Base-by-base conservation (phyloP, 768 basidiomycete species). In the Mrakia hoshinonis region DNA sequence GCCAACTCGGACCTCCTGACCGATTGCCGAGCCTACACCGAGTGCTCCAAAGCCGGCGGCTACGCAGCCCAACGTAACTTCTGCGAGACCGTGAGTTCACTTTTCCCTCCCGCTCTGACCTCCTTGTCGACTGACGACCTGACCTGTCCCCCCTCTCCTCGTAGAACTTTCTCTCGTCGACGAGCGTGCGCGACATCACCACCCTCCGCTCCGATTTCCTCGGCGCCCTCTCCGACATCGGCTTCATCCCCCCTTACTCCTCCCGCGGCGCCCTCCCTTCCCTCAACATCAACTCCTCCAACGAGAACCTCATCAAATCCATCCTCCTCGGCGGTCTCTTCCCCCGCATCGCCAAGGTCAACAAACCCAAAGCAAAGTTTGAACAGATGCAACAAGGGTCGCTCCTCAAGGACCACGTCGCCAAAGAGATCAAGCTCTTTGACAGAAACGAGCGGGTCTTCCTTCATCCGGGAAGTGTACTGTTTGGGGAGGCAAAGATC, bases 311-410 rank as follows among this genome's bases (percentile, higher is more conserved):
- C 31, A 79, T 96, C 76, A 95, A 95, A 79, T 85, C 60, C 22
- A 85, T 93, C 73, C 83, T 96, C 43, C 85, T 92, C 15, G 92
- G 91, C 10, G 92, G 91, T 1, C 83, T 95, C 26, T 93, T 90
- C 85, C 92, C 91, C 2, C 86, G 88, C 36, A 85, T 93, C 62
- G 90, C 87, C 46, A 46, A 54, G 51, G 51, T 38, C 43, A 24
- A 39, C 46, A 31, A 93, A 26, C 92, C 91, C 1, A 81, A 82
- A 69, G 85, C 85, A 20, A 89, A 89, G 78, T 97, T 91, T 77
- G 90, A 94, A 81, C 86, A 88, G 76, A 85, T 92, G 1, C 88
- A 90, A 73, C 86, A 86, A 7, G 94, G 94, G 1, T 85, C 91
- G 0, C 83, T 95, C 12, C 89, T 88, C 75, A 87, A 91, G 51